phyloP scores from a whole-genome alignment of 495 filamentous ascomycete species.

The Astrothelium macrocarpum region DNA sequence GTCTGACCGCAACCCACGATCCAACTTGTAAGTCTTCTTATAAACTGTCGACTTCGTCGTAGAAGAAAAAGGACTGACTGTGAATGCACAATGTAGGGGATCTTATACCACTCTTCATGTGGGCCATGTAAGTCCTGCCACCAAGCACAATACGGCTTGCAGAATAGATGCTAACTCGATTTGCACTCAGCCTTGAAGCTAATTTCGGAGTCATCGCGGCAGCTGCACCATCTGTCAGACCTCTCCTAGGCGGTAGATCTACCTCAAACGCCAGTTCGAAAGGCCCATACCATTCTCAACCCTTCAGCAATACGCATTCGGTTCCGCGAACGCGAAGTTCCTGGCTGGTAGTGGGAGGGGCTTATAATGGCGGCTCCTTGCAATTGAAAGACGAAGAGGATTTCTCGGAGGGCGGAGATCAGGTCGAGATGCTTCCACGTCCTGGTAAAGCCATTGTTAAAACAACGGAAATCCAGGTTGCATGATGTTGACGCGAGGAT shows the following conservation, averaged over 20 bases:
- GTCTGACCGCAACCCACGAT: background rate
- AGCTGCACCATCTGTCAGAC: background rate
- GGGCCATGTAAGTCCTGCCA: background rate
- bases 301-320: background rate
- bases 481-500: background rate
- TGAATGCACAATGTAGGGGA: background rate
- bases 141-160: background rate
- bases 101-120: background rate
- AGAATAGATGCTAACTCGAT: background rate
- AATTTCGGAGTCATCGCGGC: background rate
- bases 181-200: background rate
- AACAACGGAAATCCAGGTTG: background rate
- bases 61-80: background rate
- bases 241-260: background rate
- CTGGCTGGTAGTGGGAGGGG: background rate
- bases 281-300: background rate
- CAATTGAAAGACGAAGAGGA: background rate
- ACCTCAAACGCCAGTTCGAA: background rate
- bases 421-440: background rate
- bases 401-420: background rate
- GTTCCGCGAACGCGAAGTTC: background rate
- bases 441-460: background rate
- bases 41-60: background rate
- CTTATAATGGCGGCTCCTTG: background rate
- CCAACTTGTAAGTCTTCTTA: background rate